Evolutionary conservation across 768 basidiomycete species (phyloP).

Genomic region (Termitomyces sp.): DNA sequence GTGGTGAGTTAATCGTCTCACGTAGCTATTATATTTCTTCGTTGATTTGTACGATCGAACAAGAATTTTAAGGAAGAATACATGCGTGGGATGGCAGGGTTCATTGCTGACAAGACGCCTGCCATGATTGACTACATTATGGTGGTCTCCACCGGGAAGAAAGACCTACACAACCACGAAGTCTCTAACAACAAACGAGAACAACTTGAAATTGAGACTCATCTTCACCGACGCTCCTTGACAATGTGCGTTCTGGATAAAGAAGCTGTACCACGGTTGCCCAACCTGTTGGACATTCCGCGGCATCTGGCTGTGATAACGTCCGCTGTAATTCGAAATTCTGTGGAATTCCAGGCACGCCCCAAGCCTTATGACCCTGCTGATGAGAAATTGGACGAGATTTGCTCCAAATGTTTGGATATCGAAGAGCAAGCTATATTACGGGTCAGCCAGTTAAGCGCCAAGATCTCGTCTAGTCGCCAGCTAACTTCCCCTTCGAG

Average conservation of each 20-base stretch:
- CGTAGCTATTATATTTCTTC: not conserved
- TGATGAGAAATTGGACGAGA: slow-evolving; percentile 42
- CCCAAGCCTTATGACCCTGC: slow-evolving; percentile 25
- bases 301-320: slow-evolving; percentile 72
- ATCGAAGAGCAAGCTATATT: slow-evolving; percentile 65
- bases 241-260: slow-evolving; percentile 52
- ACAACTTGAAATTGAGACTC: slow-evolving; percentile 46
- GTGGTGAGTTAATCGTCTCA: not conserved
- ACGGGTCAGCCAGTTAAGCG: slow-evolving; percentile 58
- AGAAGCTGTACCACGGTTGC: slow-evolving; percentile 68
- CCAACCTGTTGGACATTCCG: slow-evolving; percentile 73
- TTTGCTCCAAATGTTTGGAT: slow-evolving; percentile 58
- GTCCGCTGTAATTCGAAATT: slow-evolving; percentile 68
- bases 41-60: not conserved
- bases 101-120: slow-evolving; percentile 54
- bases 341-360: slow-evolving; percentile 33
- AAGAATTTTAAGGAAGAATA: slow-evolving; percentile 58
- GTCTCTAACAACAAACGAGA: slow-evolving; percentile 39
- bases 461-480: slow-evolving; percentile 26
- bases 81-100: slow-evolving; percentile 73
- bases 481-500: slow-evolving; percentile 9
- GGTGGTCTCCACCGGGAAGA: slow-evolving; percentile 57
- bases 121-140: slow-evolving; percentile 79
- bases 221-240: slow-evolving; percentile 50
- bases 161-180: slow-evolving; percentile 22